Base-by-base conservation (phyloP, 495 filamentous ascomycete species). In the Trichocladium antarcticum region DNA sequence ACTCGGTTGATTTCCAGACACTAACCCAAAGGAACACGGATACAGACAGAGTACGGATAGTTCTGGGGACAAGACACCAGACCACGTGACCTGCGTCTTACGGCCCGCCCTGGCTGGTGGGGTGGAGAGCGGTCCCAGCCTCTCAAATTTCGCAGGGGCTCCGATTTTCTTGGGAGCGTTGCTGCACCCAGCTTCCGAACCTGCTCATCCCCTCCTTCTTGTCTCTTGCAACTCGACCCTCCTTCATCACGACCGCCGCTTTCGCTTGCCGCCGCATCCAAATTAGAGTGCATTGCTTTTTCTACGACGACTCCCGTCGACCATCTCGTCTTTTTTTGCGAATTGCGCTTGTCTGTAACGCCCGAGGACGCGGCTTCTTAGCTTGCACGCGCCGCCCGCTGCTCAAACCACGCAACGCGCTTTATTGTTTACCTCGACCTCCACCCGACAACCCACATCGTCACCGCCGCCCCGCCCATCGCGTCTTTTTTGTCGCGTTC, bases 391-490 rank as follows among this genome's bases (percentile, higher is more conserved):
- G 61, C 61, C 48, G 29, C 12, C 12, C 31, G 31, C 51, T 47
- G 48, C 45, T 56, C 59, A 63, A 61, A 60, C 64, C 65, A 66
- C 61, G 59, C 67, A 51, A 57, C 59, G 64, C 67, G 64, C 63
- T 42, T 53, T 52, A 52, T 53, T 64, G 63, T 68, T 67, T 67
- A 63, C 62, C 55, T 64, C 12, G 60, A 60, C 57, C 47, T 37
- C 42, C 42, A 19, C 42, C 47, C 17, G n/a, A 41, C 45, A 37
- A 36, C 47, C 45, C 39, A 42, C 49, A 46, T 37, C 47, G 36
- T 29, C 42, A 11, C 32, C 41, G 29, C 49, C 44, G 19, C 42
- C 42, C 24, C 28, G 17, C 37, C 31, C 6, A 31, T 48, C 49
- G 53, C 49, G 44, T 48, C 46, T 11, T 20, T 4, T 24, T n/a